Evolutionary conservation across 495 filamentous ascomycete genomes (phyloP), one percentile per base, ranked within the genome.

Genomic region (Aspergillus affinis): DNA sequence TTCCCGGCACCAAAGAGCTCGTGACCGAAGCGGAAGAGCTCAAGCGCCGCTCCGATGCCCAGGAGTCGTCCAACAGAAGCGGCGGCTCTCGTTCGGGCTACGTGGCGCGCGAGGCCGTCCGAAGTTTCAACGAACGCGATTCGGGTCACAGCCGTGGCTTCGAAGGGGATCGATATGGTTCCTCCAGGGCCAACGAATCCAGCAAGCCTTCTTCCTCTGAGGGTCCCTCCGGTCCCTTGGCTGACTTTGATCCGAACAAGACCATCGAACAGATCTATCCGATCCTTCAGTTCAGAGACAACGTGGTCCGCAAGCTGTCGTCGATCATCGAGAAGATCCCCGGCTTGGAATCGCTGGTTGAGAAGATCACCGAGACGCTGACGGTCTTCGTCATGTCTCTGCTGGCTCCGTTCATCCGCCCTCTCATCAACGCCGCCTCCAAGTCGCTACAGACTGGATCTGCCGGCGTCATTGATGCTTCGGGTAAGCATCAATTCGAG

Each of bases 221-320:
- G 3, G 76, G 77, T 19, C 78, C 76, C 72, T 17, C 77, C 78
- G 41, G 81, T 86, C 89, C 45, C 87, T 18, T 91, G 80, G 79
- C 87, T 20, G 87, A 85, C 65, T 86, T 97, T 57, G 93, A 98
- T 66, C 90, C 93, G 0, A 81, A 89, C 57, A 88, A 92, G 66
- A 90, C 88, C 3, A 83, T 90, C 0, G 79, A 82, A 30, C 88
- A 92, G 72, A 96, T 98, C 57, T 97, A 97, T 66, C 94, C 94
- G 0, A 96, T 98, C 59, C 82, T 98, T 9, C 85, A 90, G 55
- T 98, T 97, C 78, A 84, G 94, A 44, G 94, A 98, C 81, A 91
- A 87, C 61, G 92, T 97, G 41, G 93, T 96, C 23, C 89, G 88
- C 36, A 80, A 85, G 30, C 89, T 98, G 69, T 88, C 84, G 60